These are phyloP conservation scores for Podospora pseudoanserina DNA, from an alignment of 495 filamentous ascomycete genomes.

Conservation along the genomic window DNA sequence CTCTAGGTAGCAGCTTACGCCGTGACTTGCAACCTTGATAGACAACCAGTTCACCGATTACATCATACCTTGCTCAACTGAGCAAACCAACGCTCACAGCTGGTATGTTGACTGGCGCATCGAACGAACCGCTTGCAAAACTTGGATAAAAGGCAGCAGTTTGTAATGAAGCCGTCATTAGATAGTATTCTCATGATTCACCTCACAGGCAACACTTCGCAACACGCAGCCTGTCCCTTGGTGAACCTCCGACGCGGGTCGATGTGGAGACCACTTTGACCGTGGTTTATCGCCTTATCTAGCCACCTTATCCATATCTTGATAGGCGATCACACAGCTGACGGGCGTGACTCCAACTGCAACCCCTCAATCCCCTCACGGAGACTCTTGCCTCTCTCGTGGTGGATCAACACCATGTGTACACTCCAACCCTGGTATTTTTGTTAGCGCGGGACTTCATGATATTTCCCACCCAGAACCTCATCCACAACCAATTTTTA, in stretches of 20 bases:
- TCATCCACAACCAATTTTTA: too few species aligned
- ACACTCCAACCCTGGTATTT: background rate
- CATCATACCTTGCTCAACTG: conserved; percentile 5
- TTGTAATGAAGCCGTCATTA: background rate
- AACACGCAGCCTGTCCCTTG: background rate
- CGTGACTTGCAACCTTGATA: background rate
- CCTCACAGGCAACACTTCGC: background rate
- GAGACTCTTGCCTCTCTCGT: background rate
- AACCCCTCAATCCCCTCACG: background rate
- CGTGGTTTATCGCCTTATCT: background rate
- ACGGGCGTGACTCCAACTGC: background rate
- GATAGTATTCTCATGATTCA: background rate
- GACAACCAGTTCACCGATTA: conserved; percentile 1
- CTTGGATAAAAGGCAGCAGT: background rate
- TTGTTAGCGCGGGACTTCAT: too few species aligned
- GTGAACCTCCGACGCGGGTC: background rate
- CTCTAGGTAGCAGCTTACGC: background rate
- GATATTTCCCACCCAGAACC: too few species aligned
- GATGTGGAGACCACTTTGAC: background rate
- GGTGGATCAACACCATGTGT: background rate
- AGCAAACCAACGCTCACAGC: conserved; percentile 1
- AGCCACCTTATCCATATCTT: background rate
- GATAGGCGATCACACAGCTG: background rate
- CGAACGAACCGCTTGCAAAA: background rate
- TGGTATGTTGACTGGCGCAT: background rate